Evolutionary conservation across 2,329 filamentous ascomycete species (phyloP).

Genomic region (Domatiomyces globalis): DNA sequence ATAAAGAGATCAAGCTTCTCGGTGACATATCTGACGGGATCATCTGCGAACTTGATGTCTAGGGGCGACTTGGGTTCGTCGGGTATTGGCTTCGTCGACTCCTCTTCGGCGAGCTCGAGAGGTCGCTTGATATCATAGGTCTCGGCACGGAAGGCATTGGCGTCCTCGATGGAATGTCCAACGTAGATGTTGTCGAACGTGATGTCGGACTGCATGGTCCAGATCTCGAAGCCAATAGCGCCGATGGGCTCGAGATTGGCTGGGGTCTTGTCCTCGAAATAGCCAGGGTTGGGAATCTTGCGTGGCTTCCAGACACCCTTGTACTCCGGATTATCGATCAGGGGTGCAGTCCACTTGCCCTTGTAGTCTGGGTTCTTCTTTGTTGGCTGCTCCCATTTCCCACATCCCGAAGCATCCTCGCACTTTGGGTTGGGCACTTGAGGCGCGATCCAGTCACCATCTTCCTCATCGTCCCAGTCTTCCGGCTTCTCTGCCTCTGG

Average conservation of each 20-base stretch:
- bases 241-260: conserved; percentile 97
- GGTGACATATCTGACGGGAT: conserved; percentile 73
- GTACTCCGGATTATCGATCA: conserved; percentile 95
- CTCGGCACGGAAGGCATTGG: conserved; percentile 74
- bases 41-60: conserved; percentile 77
- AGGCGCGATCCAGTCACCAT: conserved; percentile 90
- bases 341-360: conserved; percentile 91
- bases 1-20: conserved; percentile 92
- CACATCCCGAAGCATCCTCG: conserved; percentile 81
- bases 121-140: conserved; percentile 80
- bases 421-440: conserved; percentile 94
- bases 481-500: conserved; percentile 94
- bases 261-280: conserved; percentile 93
- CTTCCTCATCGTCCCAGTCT: conserved; percentile 99
- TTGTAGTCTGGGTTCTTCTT: conserved; percentile 95
- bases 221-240: conserved; percentile 97
- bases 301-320: conserved; percentile 89
- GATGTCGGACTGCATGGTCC: conserved; percentile 99
- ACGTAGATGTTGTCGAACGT: conserved; percentile 99
- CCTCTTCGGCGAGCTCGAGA: conserved; percentile 64
- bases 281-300: conserved; percentile 94
- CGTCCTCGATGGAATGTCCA: conserved; percentile 88
- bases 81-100: conserved; percentile 65
- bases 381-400: conserved; percentile 79
- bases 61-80: conserved; percentile 54